Percentiles rank a stretch among this genome's conserved stretches.
Conservation (phyloP, 225 moss, liverwort and hornwort genomes). For the Thuidium tamariscinum region DNA sequence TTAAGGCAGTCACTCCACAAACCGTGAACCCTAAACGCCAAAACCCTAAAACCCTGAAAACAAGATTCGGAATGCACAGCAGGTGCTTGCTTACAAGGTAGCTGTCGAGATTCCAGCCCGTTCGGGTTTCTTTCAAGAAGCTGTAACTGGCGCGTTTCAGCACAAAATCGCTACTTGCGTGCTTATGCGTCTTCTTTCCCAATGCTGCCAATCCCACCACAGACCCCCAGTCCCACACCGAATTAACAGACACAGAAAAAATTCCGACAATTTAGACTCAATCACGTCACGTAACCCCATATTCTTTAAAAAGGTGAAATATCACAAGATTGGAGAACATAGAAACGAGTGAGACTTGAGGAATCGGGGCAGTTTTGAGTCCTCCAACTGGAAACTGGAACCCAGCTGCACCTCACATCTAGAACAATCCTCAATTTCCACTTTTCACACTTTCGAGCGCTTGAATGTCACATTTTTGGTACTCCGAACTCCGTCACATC, state of each 20-base stretch:
- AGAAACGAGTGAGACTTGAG: neutral
- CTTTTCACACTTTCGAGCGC: too few species aligned
- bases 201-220: neutral
- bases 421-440: too few species aligned
- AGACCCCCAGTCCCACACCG: neutral
- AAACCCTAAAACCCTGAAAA: neutral
- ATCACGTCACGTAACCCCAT: neutral
- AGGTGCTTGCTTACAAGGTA: neutral
- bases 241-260: neutral
- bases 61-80: neutral
- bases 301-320: neutral
- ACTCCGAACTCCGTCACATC: too few species aligned
- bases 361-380: neutral
- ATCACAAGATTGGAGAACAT: neutral
- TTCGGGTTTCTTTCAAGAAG: neutral
- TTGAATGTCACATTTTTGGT: too few species aligned
- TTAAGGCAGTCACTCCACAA: neutral
- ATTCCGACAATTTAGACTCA: neutral
- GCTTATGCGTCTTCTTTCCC: slow-evolving; percentile 1
- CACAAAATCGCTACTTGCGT: slow-evolving; percentile 4
- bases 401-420: too few species aligned
- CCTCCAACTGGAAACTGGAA: neutral
- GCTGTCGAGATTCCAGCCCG: slow-evolving; percentile 4
- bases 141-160: slow-evolving; percentile 1
- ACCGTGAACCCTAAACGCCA: neutral